Evolutionary conservation across 805 yeast genomes (phyloP), one percentile per base, ranked within the genome.

Genomic region (Lipomyces yamanashiensis): DNA sequence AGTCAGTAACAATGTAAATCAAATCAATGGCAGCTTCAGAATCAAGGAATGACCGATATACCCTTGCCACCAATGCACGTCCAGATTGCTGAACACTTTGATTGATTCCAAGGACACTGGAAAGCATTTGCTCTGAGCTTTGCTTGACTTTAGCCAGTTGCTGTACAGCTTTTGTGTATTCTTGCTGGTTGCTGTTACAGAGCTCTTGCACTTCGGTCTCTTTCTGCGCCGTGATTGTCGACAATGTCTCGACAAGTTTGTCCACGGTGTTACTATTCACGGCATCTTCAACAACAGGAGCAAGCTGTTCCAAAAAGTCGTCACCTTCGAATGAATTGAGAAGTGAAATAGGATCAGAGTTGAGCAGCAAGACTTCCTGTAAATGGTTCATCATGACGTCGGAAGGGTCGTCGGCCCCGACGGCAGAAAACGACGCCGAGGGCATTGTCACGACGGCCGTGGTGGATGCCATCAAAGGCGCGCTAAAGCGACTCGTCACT

Each of bases 241-340:
- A 86, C 61, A 90, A 77, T 66, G 77, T 81, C 23, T 76, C 80
- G 41, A 88, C 78, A 64, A 91, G 78, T 17, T 81, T 85, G 7
- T 85, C 81, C 41, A 89, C 78, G 0, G 84, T 79, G 66, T 84
- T 79, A 17, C 80, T 76, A 57, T 78, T 79, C 49, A 91, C 76
- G 21, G 92, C 87, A 9, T 85, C 82, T 70, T 84, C 85, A 67
- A 90, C 81, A 17, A 89, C 81, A 0, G 96, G 96, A 1, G 90
- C 88, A 63, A 91, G 80, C 74, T 89, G 90, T 67, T 90, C 96
- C 45, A 90, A 74, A 74, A 87, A 89, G 70, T 88, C 92, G 61
- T 85, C 88, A 47, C 69, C 64, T 44, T 68, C 64, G 13, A 61
- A 43, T 8, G 64, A 62, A 37, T 63, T 63, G 51, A 62, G 58